These are phyloP conservation scores for Phytopythium sindhum DNA, from an alignment of 352 stramenopile species.

Conservation along the genomic window DNA sequence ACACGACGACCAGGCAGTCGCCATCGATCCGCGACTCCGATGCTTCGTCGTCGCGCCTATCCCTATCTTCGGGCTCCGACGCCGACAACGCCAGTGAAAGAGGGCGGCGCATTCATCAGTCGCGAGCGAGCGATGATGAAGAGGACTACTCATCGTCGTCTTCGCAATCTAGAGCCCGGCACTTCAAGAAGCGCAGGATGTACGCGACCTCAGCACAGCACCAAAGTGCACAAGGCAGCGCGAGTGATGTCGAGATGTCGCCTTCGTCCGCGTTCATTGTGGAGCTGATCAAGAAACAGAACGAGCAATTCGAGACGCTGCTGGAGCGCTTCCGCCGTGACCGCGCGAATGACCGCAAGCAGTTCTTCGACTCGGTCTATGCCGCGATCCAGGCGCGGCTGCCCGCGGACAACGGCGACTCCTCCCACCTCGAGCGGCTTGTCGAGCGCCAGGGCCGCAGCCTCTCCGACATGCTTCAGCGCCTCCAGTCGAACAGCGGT, in stretches of 20 bases:
- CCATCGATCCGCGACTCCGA: neutral
- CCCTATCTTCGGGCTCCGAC: neutral
- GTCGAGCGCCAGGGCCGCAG: conserved; percentile 30
- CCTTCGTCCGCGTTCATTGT: conserved; percentile 28
- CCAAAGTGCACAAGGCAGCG: neutral
- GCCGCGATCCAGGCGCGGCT: conserved; percentile 34
- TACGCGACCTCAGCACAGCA: neutral
- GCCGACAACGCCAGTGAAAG: neutral
- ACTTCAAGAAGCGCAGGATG: neutral
- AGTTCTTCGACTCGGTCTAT: conserved; percentile 33
- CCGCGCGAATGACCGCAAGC: conserved; percentile 23
- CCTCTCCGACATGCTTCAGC: conserved; percentile 32
- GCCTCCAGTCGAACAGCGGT: conserved; percentile 12
- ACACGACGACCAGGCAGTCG: neutral
- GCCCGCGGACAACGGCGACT: conserved; percentile 22
- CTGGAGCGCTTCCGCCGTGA: conserved; percentile 43
- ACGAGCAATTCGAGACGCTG: conserved; percentile 23
- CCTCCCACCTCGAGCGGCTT: conserved; percentile 34
- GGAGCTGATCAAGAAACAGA: conserved; percentile 38
- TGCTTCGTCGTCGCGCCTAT: neutral
- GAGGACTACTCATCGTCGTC: neutral
- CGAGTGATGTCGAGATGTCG: neutral
- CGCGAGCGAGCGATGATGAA: neutral
- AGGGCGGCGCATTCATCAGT: neutral
- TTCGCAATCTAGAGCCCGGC: neutral